phyloP scores from a whole-genome alignment of 495 filamentous ascomycete genomes.

The Articulospora tetracladia region DNA sequence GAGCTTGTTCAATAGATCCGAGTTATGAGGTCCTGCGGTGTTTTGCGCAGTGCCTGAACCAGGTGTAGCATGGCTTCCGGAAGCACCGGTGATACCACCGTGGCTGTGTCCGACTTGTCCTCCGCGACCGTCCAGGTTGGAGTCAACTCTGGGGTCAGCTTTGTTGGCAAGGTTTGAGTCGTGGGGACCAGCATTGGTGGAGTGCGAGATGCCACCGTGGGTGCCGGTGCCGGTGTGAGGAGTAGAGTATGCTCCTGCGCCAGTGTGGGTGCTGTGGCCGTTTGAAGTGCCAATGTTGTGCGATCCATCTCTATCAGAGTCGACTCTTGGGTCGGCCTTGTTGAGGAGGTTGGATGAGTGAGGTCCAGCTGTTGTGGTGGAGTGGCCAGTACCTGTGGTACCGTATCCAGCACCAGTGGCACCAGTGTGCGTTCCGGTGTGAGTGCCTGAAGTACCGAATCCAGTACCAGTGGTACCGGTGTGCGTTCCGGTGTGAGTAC shows the following conservation, averaged over 20 bases:
- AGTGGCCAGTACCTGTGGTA: background rate
- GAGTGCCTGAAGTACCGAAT: slow-evolving; percentile 12
- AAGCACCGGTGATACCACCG: slow-evolving; percentile 16
- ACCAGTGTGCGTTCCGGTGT: slow-evolving; percentile 29
- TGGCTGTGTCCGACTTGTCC: slow-evolving; percentile 23
- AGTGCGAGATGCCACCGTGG: slow-evolving; percentile 25
- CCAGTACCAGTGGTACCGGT: slow-evolving; percentile 29
- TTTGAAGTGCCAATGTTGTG: slow-evolving; percentile 24
- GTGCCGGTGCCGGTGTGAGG: slow-evolving; percentile 20
- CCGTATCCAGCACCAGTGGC: slow-evolving; percentile 22
- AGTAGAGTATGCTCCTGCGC: slow-evolving; percentile 10
- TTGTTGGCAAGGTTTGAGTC: slow-evolving; percentile 48
- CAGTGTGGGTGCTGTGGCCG: slow-evolving; percentile 7
- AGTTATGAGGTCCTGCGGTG: slow-evolving; percentile 38
- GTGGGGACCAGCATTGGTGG: slow-evolving; percentile 26
- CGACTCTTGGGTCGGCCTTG: slow-evolving; percentile 47
- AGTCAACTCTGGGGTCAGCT: slow-evolving; percentile 50
- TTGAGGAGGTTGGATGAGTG: slow-evolving; percentile 53
- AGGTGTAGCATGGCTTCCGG: slow-evolving; percentile 23
- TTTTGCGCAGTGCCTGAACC: slow-evolving; percentile 29
- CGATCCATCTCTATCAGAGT: slow-evolving; percentile 33
- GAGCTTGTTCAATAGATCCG: slow-evolving; percentile 30
- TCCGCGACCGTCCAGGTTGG: slow-evolving; percentile 36
- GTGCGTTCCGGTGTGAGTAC: slow-evolving; percentile 4
- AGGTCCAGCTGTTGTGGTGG: slow-evolving; percentile 36